phyloP scores from a whole-genome alignment of 371 early-diverging fungal genomes.

The Mortierella sp. region DNA sequence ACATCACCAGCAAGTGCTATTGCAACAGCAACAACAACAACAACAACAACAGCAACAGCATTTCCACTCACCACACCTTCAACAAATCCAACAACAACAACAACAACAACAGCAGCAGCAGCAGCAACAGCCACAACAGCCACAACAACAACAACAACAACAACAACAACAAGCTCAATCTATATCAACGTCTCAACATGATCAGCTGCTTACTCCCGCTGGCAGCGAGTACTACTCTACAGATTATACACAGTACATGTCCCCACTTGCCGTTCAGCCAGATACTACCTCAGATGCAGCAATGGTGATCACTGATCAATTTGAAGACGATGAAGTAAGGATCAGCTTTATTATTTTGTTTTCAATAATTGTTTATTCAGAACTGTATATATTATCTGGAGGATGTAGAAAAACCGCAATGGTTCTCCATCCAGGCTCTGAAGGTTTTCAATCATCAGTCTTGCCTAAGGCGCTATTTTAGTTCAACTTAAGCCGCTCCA shows the following conservation, averaged over 20 bases:
- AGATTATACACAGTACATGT: constrained; percentile 56
- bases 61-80: background rate
- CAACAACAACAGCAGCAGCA: constrained; percentile 26
- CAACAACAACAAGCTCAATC: constrained; percentile 26
- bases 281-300: constrained; percentile 48
- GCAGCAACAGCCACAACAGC: constrained; percentile 26
- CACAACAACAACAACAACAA: constrained; percentile 30
- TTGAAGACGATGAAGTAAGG: constrained; percentile 57
- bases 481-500: background rate
- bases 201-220: constrained; percentile 50
- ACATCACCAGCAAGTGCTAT: constrained; percentile 23
- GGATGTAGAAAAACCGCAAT: background rate
- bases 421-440: constrained; percentile 13
- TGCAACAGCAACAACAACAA: constrained; percentile 28
- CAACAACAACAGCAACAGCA: constrained; percentile 28
- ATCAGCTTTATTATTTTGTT: background rate
- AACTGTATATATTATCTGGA: background rate
- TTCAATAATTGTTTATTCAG: background rate
- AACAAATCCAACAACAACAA: constrained; percentile 17
- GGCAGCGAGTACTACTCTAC: constrained; percentile 43
- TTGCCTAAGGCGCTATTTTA: background rate
- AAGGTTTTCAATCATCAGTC: background rate
- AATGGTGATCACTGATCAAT: constrained; percentile 46
- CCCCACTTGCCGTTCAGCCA: constrained; percentile 43
- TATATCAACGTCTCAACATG: constrained; percentile 34